Percentiles rank a stretch among this genome's conserved stretches.
Evolutionary conservation across 768 basidiomycete genomes (phyloP).

Genomic region (Boletus sensibilis): DNA sequence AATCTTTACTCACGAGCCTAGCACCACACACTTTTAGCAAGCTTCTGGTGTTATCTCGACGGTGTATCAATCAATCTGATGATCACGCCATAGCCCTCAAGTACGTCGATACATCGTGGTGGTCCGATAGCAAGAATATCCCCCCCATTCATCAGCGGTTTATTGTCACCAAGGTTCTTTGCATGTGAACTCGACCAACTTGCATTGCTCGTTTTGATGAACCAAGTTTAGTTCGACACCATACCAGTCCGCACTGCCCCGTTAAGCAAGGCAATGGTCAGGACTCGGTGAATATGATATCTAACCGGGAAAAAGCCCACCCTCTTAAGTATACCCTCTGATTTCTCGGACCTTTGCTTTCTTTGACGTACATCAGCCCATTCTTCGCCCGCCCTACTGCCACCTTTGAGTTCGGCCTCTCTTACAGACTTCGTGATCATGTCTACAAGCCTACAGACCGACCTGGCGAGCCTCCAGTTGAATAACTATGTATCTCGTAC

Average conservation of each 20-base stretch:
- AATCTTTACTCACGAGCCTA: background rate
- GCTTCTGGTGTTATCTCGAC: background rate
- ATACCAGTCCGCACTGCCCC: background rate
- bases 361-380: background rate
- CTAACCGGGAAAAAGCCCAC: background rate
- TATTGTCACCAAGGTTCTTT: background rate
- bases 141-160: background rate
- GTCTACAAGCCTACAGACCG: background rate
- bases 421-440: background rate
- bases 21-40: background rate
- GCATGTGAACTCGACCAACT: background rate
- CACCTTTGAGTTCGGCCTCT: background rate
- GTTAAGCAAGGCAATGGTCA: too few species aligned
- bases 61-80: background rate
- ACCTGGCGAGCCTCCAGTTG: conserved; percentile 3
- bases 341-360: background rate
- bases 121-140: background rate
- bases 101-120: too few species aligned
- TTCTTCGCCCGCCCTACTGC: too few species aligned
- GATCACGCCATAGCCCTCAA: background rate
- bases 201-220: background rate
- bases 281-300: background rate
- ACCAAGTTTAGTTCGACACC: background rate
- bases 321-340: background rate
- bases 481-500: conserved; percentile 6